Evolutionary conservation across 2,329 filamentous ascomycete species (phyloP).

Genomic region (Pseudogymnoascus sp.): DNA sequence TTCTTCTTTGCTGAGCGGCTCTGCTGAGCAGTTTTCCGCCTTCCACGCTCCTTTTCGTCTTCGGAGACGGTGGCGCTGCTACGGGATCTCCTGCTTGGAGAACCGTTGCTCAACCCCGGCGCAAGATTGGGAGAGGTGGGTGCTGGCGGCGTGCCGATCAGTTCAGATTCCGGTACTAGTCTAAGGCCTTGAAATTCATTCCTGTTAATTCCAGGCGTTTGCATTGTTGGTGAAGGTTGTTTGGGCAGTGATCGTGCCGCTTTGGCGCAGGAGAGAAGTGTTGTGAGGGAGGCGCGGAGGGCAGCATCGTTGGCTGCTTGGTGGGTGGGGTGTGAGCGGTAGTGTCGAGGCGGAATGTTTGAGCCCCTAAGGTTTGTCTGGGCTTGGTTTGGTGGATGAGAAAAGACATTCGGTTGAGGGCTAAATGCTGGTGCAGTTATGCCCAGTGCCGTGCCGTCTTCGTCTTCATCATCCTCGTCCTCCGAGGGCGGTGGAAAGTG

Average conservation of each 20-base stretch:
- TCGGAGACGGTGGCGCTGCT: neutral
- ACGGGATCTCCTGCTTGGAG: slow-evolving; percentile 12
- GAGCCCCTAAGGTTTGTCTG: slow-evolving; percentile 23
- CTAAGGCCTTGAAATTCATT: slow-evolving; percentile 49
- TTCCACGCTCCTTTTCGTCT: slow-evolving; percentile 1
- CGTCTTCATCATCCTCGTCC: slow-evolving; percentile 54
- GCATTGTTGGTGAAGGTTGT: slow-evolving; percentile 25
- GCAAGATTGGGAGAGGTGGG: slow-evolving; percentile 23
- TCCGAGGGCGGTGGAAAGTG: slow-evolving; percentile 20
- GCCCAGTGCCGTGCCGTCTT: slow-evolving; percentile 77
- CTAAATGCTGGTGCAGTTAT: slow-evolving; percentile 51
- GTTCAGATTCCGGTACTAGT: slow-evolving; percentile 53
- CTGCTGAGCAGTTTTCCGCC: neutral
- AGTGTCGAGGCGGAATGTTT: slow-evolving; percentile 31
- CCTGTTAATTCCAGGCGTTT: slow-evolving; percentile 8
- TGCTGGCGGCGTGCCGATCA: slow-evolving; percentile 35
- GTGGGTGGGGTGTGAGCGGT: slow-evolving; percentile 40
- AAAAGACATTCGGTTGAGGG: slow-evolving; percentile 87
- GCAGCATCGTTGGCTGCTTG: slow-evolving; percentile 90
- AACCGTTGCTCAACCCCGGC: slow-evolving; percentile 37
- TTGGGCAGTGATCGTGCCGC: slow-evolving; percentile 79
- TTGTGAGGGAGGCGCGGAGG: slow-evolving; percentile 86
- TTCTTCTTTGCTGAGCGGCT: slow-evolving; percentile 38
- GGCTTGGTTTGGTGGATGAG: slow-evolving; percentile 62
- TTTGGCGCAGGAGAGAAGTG: slow-evolving; percentile 87